A percentile compares a stretch with the other conserved stretches of the same genome.
These are phyloP conservation scores for Oryza glumipatula DNA, from an alignment of 176 grass and related monocot species.

Conservation along the genomic window DNA sequence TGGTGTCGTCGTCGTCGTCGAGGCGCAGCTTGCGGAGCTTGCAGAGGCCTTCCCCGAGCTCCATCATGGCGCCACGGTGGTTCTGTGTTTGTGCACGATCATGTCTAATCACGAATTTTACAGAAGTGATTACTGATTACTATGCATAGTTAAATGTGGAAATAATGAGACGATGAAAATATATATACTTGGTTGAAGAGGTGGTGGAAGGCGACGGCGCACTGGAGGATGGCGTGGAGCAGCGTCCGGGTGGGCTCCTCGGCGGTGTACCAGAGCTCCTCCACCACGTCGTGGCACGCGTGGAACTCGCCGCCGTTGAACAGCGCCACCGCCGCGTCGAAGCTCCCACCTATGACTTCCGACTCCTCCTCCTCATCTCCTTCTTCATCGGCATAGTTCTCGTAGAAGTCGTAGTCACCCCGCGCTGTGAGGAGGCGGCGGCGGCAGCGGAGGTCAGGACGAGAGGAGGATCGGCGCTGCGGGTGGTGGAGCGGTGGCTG, in stretches of 20 bases:
- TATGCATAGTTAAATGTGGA: too few species aligned
- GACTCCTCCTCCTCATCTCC: not conserved
- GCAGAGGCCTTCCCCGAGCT: slow-evolving; percentile 90
- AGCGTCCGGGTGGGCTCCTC: slow-evolving; percentile 77
- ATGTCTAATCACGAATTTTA: too few species aligned
- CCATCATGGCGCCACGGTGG: slow-evolving; percentile 90
- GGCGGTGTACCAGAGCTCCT: slow-evolving; percentile 86
- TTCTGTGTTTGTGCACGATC: slow-evolving; percentile 27
- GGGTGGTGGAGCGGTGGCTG: not conserved
- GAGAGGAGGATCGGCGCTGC: not conserved
- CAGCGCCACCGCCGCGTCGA: slow-evolving; percentile 65
- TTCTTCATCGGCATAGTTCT: not conserved
- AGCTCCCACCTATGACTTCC: not conserved
- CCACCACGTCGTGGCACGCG: slow-evolving; percentile 83
- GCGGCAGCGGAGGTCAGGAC: slow-evolving; percentile 41
- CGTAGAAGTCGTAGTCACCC: slow-evolving; percentile 14
- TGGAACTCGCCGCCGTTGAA: slow-evolving; percentile 85
- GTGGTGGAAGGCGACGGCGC: slow-evolving; percentile 85
- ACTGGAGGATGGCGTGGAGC: slow-evolving; percentile 80
- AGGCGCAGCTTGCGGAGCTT: slow-evolving; percentile 77
- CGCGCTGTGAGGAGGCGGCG: slow-evolving; percentile 59
- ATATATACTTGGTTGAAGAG: slow-evolving; percentile 70
- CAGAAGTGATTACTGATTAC: too few species aligned
- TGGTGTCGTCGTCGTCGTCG: not conserved
- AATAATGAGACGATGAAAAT: too few species aligned